Base-by-base conservation (phyloP, 2,329 filamentous ascomycete species). In the Chaetomiaceae sp. region DNA sequence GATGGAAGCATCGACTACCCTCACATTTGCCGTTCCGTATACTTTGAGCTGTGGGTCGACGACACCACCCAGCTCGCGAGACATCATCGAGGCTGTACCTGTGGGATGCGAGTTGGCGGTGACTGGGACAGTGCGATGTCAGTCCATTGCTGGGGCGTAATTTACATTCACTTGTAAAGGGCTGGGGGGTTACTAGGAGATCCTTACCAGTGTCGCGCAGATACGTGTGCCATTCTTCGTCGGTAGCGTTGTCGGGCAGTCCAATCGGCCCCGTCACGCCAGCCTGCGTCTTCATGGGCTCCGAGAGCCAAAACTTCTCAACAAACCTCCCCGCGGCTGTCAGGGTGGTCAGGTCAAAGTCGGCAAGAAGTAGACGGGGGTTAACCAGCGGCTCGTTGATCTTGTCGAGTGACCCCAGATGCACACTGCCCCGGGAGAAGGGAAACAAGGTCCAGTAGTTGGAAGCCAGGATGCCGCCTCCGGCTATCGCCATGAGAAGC, bases 1-100 rank as follows among this genome's bases (percentile, higher is more conserved):
- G 23, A 73, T 64, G 13, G 68, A 68, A 4, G 68, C 66, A 53
- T 75, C 72, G 5, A 72, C 69, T 20, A 74, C 62, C n/a, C 72
- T 64, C 34, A 75, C 58, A 48, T 72, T 71, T 19, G 59, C 58
- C 10, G 66, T 69, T 2, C 72, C 72, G 55, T 72, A 72, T 0
- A 74, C 72, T 40, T 64, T 56, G 30, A 74, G 58, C 30, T 66
- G 59, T 2, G 66, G 54, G 47, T 70, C 66, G 1, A 74, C 71
- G 8, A 74, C 72, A 9, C 71, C 72, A n/a, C 71, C 72, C 5
- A 68, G 58, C 31, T 65, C 64, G 9, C 63, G 61, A 13, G 68
- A 65, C 57, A 73, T 63, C 72, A 74, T 74, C 4, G 71, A 30
- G 3, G 50, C 52, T 1, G 55, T 51, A 14, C 55, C 67, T 17